Percentiles rank a stretch among this genome's conserved stretches.
phyloP scores from a whole-genome alignment of 179 eudicot genomes.

The Heliamphora pulchella region DNA sequence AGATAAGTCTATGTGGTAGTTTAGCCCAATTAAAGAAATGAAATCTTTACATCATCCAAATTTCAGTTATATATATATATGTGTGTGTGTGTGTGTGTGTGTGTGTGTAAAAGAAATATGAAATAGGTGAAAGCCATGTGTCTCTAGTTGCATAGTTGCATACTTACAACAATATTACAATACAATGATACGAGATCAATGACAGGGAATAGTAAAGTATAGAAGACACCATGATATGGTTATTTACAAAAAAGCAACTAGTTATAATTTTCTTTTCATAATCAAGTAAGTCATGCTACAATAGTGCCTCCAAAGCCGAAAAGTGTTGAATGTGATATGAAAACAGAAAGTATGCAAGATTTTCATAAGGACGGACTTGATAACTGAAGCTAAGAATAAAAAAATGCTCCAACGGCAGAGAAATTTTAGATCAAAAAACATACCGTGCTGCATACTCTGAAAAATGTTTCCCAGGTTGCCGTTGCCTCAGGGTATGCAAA shows the following conservation, averaged over 20 bases:
- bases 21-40: not conserved
- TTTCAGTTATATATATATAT: not conserved
- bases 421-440: conserved; percentile 11
- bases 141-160: not conserved
- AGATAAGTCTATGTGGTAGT: not conserved
- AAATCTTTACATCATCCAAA: not conserved
- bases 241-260: not conserved
- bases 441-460: conserved; percentile 70
- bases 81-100: too few relatives aligned
- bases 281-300: not conserved
- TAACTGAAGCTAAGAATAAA: not conserved
- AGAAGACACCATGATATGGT: not conserved
- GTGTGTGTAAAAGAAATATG: not conserved
- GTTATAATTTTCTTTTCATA: not conserved
- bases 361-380: not conserved
- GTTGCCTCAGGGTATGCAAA: conserved; percentile 54
- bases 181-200: not conserved
- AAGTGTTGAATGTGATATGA: not conserved
- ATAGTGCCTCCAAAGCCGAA: not conserved
- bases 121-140: not conserved
- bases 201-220: not conserved
- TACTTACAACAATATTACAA: not conserved
- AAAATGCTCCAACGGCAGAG: not conserved
- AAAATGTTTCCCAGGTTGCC: conserved; percentile 65
- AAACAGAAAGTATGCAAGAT: not conserved